Base-by-base conservation (phyloP, 2,329 filamentous ascomycete genomes). In the Phyllosticta citrichinensis region DNA sequence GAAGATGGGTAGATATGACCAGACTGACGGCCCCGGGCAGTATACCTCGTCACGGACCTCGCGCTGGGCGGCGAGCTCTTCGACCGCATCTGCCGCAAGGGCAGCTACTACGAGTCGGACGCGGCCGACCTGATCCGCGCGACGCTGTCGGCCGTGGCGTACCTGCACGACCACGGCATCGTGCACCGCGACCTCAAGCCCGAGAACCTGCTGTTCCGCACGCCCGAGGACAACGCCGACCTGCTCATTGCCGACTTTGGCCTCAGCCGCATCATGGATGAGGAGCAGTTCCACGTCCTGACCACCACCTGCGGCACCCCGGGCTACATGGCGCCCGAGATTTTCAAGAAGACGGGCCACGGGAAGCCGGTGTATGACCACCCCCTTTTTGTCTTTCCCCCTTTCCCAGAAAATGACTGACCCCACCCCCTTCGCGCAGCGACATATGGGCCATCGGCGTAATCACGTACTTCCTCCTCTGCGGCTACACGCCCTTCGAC, bases 321-420 rank as follows among this genome's bases (percentile, higher is more conserved):
- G 3, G 94, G 94, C 56, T 99, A 99, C 76, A 99, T 99, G 94
- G 94, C 94, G 2, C 94, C 94, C 22, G 94, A 99, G 74, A 99
- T 99, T 69, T 99, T 99, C 79, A 96, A 96, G 76, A 99, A 99
- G 80, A 92, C 88, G 8, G 94, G 94, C 25, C 94, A 99, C 73
- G 94, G 94, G 65, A 99, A 97, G 76, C 92, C 94, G 67, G 94
- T 99, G 83, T 86, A 80, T 68, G 75, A 63, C 10, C 53, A 6
- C 24, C 24, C 27, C 0, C 27, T 10, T 30, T 30, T 30, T 8
- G 1, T 5, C 27, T 1, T 30, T 8, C 9, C 27, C 27, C 2
- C 27, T 52, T 52, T 55, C 33, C n/a, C n/a, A n/a, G n/a, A n/a
- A n/a, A n/a, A n/a, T 19, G 11, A 5, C 17, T 35, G n/a, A n/a